phyloP scores from a whole-genome alignment of 192 early-diverging fungal species.

The Thamnidium elegans region DNA sequence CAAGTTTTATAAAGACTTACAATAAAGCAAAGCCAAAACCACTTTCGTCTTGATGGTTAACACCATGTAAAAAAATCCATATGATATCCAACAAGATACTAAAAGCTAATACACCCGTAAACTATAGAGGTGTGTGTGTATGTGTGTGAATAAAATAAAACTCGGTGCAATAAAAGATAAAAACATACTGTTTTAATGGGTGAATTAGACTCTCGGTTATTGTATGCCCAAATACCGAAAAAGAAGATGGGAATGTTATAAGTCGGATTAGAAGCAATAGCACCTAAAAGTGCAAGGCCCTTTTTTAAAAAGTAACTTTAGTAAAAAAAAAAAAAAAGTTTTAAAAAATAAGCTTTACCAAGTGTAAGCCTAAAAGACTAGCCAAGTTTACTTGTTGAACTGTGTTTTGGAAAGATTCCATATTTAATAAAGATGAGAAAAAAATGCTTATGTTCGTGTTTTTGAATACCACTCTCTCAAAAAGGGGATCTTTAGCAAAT shows the following conservation, averaged over 20 bases:
- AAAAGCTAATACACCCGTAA: slow-evolving; percentile 43
- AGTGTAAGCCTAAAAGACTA: slow-evolving; percentile 29
- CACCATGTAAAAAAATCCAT: slow-evolving; percentile 42
- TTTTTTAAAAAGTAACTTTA: slow-evolving; percentile 9
- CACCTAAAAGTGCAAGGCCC: slow-evolving; percentile 46
- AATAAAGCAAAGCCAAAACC: slow-evolving; percentile 35
- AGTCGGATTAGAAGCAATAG: slow-evolving; percentile 42
- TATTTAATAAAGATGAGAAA: background rate
- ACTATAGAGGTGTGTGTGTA: too few species aligned
- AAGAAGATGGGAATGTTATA: slow-evolving; percentile 55
- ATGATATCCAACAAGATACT: slow-evolving; percentile 48
- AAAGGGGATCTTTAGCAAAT: too few species aligned
- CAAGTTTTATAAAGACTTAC: slow-evolving; percentile 17
- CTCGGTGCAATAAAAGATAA: background rate
- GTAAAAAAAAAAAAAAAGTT: slow-evolving; percentile 1
- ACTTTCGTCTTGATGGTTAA: slow-evolving; percentile 42
- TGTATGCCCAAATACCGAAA: slow-evolving; percentile 51
- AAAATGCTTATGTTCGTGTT: too few species aligned
- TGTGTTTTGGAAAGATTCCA: slow-evolving; percentile 29
- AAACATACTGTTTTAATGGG: slow-evolving; percentile 47
- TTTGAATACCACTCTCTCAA: too few species aligned
- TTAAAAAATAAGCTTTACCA: slow-evolving; percentile 15
- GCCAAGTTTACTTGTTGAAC: slow-evolving; percentile 33
- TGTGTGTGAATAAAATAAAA: background rate
- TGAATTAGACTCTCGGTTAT: slow-evolving; percentile 48